Evolutionary conservation across 257 asterid genomes (phyloP), one percentile per base, ranked within the genome.

Genomic region (Nicotiana undulata): DNA sequence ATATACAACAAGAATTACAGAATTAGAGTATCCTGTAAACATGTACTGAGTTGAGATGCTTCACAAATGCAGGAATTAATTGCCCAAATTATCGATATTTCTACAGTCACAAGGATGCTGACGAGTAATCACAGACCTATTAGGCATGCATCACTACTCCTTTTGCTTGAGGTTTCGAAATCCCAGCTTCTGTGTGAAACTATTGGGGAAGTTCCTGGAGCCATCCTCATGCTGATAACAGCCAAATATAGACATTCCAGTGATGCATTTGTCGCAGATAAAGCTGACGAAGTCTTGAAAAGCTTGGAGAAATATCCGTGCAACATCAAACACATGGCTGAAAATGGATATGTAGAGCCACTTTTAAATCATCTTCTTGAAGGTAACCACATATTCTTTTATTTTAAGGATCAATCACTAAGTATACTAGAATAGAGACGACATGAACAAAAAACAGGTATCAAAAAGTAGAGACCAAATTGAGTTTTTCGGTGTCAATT

Each of bases 311-410:
- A 51, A 56, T 82, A 87, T 81, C 85, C 91, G 1, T 79, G 70
- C 70, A 92, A 93, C 86, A 90, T 93, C 88, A 93, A 92, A 81
- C 90, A 84, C 85, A 93, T 92, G 97, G 97, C 97, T 79, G 97
- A 93, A 84, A 90, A 90, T 22, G 98, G 98, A 78, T 86, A 92
- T 61, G 87, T 92, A 91, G 96, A 90, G 44, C 98, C 98, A 28
- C 61, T 93, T 56, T 82, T 92, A 59, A 81, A 88, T 75, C 85
- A 92, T 88, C 93, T 93, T 65, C 76, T 85, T 29, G 85, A 89
- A 87, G 98, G 98, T 92, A 86, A 82, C 8, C 22, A 44, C 16
- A 20, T 40, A 1, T 13, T 4, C 37, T 51, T 15, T 51, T 63
- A 5, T 28, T 12, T 61, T 61, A 61, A 24, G 67, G 17, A 24